Evolutionary conservation across 2,329 filamentous ascomycete species (phyloP), one percentile per base, ranked within the genome.

Genomic region (Trichoderma sp.): DNA sequence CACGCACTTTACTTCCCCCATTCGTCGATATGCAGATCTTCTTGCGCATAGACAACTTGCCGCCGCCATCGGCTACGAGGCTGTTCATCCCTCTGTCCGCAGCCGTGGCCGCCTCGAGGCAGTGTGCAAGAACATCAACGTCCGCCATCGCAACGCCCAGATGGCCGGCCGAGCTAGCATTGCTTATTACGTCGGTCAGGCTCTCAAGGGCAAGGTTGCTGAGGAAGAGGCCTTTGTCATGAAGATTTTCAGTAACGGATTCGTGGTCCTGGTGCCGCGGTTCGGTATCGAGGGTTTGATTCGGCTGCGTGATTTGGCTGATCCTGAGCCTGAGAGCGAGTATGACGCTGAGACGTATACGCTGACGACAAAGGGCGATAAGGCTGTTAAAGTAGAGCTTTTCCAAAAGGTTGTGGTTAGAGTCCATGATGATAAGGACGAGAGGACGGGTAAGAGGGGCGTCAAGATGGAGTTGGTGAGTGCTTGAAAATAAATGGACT

Each of bases 81-180:
- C 91, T 51, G 87, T 96, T n/a, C 92, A 97, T 79, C 87, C 93
- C 8, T 91, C 91, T 61, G 88, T 97, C 72, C 92, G 93, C 79
- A 94, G 92, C 76, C 92, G 94, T 74, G 90, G 90, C 75, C 93
- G 94, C 76, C 90, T 99, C 71, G 95, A 98, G 82, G 93, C 91
- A 71, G 93, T 99, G 28, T 98, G 96, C 88, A 95, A 94, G 82
- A 99, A 99, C 84, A 98, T 99, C 88, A 99, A 99, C 82, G 91
- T 96, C 72, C 91, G 96, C 8, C 96, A 99, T 82, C 93, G 96
- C 79, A 99, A 99, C 82, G 96, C 96, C 36, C 96, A 99, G 83
- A 92, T 97, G 83, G 96, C 96, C 3, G 95, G 95, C 43, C 91
- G 96, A 73, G 95, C 96, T 30, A 96, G 92, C 76, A 95, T 99